phyloP scores from a whole-genome alignment of 768 basidiomycete species.

The Lactifluus volemus region DNA sequence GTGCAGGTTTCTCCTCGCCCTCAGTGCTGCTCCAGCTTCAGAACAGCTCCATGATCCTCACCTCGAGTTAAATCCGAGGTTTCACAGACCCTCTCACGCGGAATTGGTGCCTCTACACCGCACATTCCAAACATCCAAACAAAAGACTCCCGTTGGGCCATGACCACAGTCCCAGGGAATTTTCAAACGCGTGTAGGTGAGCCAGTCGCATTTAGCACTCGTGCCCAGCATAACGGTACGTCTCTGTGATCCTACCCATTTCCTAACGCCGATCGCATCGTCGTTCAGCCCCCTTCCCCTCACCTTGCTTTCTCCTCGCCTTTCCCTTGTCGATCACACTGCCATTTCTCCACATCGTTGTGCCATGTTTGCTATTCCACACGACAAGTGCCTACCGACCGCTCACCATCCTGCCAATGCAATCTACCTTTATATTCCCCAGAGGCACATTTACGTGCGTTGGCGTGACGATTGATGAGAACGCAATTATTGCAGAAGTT shows the following conservation, averaged over 20 bases:
- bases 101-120: neutral
- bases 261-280: neutral
- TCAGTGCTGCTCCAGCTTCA: too few relatives aligned
- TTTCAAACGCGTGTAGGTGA: neutral
- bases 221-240: neutral
- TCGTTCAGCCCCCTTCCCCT: neutral
- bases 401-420: neutral
- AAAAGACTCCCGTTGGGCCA: neutral
- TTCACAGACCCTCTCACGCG: neutral
- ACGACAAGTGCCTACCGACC: neutral
- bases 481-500: neutral
- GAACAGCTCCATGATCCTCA: neutral
- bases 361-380: neutral
- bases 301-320: constrained; percentile 9
- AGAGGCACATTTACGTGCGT: neutral
- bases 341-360: neutral
- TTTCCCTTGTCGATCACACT: neutral
- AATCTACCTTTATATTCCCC: neutral
- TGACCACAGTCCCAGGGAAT: neutral
- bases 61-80: neutral
- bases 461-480: neutral
- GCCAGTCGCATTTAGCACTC: neutral
- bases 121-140: neutral
- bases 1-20: neutral
- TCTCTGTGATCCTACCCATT: neutral